Evolutionary conservation across 2,329 filamentous ascomycete genomes (phyloP).

Genomic region (Xylaria sp.): DNA sequence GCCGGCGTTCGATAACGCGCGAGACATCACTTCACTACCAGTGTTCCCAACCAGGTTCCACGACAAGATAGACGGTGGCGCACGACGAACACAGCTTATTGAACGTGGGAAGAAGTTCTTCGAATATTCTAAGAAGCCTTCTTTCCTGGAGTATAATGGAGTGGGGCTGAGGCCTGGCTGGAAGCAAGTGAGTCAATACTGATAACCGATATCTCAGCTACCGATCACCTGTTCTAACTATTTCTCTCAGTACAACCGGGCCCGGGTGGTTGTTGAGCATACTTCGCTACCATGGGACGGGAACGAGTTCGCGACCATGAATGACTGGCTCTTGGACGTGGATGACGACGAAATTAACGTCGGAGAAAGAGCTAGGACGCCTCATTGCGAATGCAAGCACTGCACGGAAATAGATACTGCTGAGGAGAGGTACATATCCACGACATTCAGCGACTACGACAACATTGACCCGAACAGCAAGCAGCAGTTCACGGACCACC

Average conservation of each 20-base stretch:
- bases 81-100: slow-evolving; percentile 15
- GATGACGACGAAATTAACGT: slow-evolving; percentile 1
- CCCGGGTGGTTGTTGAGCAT: slow-evolving; percentile 9
- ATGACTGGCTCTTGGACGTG: background rate
- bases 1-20: slow-evolving; percentile 17
- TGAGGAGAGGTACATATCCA: slow-evolving; percentile 10
- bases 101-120: slow-evolving; percentile 16
- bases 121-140: slow-evolving; percentile 12
- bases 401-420: slow-evolving; percentile 8
- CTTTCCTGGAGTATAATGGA: slow-evolving; percentile 20
- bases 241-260: slow-evolving; percentile 5
- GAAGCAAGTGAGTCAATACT: slow-evolving; percentile 9
- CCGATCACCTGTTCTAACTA: too few species aligned
- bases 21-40: slow-evolving; percentile 17
- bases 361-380: slow-evolving; percentile 15
- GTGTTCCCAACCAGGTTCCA: slow-evolving; percentile 18
- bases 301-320: background rate
- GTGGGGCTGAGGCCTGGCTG: slow-evolving; percentile 13
- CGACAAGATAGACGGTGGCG: slow-evolving; percentile 10
- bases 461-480: slow-evolving; percentile 13
- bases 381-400: slow-evolving; percentile 14
- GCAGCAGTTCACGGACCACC: slow-evolving; percentile 16
- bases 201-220: background rate
- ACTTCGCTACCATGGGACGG: slow-evolving; percentile 8
- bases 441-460: slow-evolving; percentile 19